Evolutionary conservation across 176 grass and related monocot genomes (phyloP).

Genomic region (Aegilops sharonensis): DNA sequence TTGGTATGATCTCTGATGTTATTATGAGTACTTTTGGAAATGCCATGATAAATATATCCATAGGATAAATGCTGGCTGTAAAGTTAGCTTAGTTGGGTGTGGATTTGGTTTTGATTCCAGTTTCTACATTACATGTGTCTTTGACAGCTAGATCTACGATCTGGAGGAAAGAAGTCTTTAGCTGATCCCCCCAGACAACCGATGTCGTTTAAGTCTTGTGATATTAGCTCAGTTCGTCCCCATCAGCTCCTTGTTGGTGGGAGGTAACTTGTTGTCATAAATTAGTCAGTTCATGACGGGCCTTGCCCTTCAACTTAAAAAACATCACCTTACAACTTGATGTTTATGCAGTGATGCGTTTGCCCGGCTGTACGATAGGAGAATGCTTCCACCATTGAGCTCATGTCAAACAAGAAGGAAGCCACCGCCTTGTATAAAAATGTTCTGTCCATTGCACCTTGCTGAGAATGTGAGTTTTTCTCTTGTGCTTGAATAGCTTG

Average conservation of each 20-base stretch:
- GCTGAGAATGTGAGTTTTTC: constrained; percentile 70
- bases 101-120: background rate
- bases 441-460: constrained; percentile 91
- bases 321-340: background rate
- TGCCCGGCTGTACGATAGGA: constrained; percentile 87
- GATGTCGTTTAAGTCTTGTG: constrained; percentile 84
- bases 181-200: constrained; percentile 64
- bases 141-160: constrained; percentile 86
- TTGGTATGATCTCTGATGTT: background rate
- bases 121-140: constrained; percentile 11
- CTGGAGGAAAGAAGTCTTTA: constrained; percentile 84
- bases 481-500: constrained; percentile 31
- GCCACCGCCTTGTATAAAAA: constrained; percentile 71
- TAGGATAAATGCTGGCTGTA: constrained; percentile 12
- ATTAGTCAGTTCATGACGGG: background rate
- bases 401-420: constrained; percentile 67
- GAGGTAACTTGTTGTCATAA: constrained; percentile 53
- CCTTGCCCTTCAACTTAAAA: constrained; percentile 22
- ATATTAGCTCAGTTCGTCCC: constrained; percentile 85
- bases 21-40: background rate
- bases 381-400: constrained; percentile 84
- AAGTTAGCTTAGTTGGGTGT: background rate
- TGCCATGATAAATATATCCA: background rate
- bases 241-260: constrained; percentile 95
- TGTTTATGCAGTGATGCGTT: constrained; percentile 73